Conservation (phyloP, 2,329 filamentous ascomycete genomes). For the Magnaporthiopsis poae region DNA sequence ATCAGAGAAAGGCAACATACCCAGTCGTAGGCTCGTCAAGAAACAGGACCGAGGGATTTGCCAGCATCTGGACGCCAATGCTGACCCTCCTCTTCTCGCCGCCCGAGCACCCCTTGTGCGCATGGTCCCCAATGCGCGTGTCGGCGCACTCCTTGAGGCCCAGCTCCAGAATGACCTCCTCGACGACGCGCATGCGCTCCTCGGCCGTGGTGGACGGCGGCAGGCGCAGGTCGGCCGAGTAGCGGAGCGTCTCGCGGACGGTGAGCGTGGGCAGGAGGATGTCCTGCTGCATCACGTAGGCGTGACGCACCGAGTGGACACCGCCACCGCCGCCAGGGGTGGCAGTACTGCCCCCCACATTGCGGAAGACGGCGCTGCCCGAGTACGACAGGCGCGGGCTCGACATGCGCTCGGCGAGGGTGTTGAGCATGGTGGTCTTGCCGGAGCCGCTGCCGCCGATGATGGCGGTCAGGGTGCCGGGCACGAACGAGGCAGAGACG, state of each 20-base stretch:
- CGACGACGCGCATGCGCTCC: constrained; percentile 55
- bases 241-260: constrained; percentile 63
- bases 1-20: not conserved
- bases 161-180: constrained; percentile 66
- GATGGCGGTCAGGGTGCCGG: constrained; percentile 64
- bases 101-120: constrained; percentile 65
- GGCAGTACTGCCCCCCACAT: constrained; percentile 23
- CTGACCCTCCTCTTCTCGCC: constrained; percentile 69
- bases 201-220: constrained; percentile 53
- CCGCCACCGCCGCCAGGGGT: constrained; percentile 36
- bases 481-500: constrained; percentile 53
- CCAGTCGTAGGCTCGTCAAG: constrained; percentile 73
- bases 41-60: constrained; percentile 68
- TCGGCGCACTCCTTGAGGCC: constrained; percentile 69
- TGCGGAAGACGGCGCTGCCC: constrained; percentile 41
- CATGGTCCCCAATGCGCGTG: constrained; percentile 59
- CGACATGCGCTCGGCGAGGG: constrained; percentile 46
- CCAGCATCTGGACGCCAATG: constrained; percentile 69
- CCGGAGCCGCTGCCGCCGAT: constrained; percentile 76
- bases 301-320: constrained; percentile 22
- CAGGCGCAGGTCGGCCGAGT: constrained; percentile 62
- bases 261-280: constrained; percentile 63
- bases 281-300: constrained; percentile 68
- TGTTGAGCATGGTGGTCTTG: constrained; percentile 76
- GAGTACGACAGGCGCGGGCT: constrained; percentile 49